Conservation (phyloP, 1,284 basidiomycete genomes). For the Rhizoctonia solani region DNA sequence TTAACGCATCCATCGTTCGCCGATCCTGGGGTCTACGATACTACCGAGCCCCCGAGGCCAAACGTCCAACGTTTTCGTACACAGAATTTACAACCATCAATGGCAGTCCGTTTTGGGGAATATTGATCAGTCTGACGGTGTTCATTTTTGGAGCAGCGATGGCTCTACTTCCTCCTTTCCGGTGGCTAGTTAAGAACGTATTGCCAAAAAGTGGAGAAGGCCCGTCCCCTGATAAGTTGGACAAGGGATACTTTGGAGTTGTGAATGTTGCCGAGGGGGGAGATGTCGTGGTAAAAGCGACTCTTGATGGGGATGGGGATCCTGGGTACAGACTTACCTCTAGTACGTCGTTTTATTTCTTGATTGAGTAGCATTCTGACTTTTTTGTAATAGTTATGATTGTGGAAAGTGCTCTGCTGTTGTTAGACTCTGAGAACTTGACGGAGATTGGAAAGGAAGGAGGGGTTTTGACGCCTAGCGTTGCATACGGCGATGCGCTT, state of each 20-base stretch:
- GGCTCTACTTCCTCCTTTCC: conserved; percentile 11
- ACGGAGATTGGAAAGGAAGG: conserved; percentile 63
- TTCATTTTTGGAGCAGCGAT: conserved; percentile 47
- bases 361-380: not conserved
- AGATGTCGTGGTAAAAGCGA: conserved; percentile 61
- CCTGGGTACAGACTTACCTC: conserved; percentile 76
- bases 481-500: conserved; percentile 73
- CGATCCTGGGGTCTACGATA: conserved; percentile 73
- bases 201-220: conserved; percentile 63
- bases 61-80: conserved; percentile 73
- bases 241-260: conserved; percentile 59
- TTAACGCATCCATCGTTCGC: conserved; percentile 72
- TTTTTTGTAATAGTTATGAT: conserved; percentile 61
- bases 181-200: conserved; percentile 57
- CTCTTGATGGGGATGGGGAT: conserved; percentile 69
- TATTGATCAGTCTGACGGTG: conserved; percentile 49
- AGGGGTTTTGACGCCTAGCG: conserved; percentile 78
- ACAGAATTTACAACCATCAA: conserved; percentile 68
- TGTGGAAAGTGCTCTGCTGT: conserved; percentile 71
- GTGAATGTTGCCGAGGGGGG: conserved; percentile 59
- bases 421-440: conserved; percentile 57
- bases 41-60: conserved; percentile 45
- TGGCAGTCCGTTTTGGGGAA: conserved; percentile 51
- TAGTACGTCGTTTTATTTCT: conserved; percentile 47
- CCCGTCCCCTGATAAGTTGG: conserved; percentile 61